phyloP scores from a whole-genome alignment of 345 rosid genomes.

The Passiflora organensis region DNA sequence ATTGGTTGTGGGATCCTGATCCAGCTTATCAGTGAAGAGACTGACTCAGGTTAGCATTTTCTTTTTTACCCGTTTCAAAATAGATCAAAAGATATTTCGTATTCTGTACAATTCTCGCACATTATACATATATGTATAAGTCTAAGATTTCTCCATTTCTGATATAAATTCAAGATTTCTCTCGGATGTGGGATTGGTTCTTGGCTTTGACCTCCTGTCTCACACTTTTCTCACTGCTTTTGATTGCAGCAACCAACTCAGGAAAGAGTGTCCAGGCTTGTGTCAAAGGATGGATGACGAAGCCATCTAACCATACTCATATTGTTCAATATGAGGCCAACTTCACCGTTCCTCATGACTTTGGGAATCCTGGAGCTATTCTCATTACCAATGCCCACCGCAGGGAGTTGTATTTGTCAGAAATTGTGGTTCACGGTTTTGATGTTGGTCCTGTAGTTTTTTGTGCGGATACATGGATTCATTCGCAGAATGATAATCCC shows the following conservation, averaged over 20 bases:
- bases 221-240: slow-evolving; percentile 4
- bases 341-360: slow-evolving; percentile 55
- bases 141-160: no score
- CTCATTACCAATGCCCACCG: slow-evolving; percentile 63
- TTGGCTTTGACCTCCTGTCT: no score
- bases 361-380: slow-evolving; percentile 78
- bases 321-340: slow-evolving; percentile 61
- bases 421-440: slow-evolving; percentile 62
- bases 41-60: slow-evolving; percentile 61
- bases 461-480: slow-evolving; percentile 86
- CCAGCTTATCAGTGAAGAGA: slow-evolving; percentile 75
- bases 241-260: slow-evolving; percentile 51
- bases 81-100: no score
- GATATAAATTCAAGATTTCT: no score
- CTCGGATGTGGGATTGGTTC: no score
- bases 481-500: slow-evolving; percentile 57
- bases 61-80: not conserved
- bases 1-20: slow-evolving; percentile 75
- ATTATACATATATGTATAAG: no score
- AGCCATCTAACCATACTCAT: slow-evolving; percentile 39
- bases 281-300: slow-evolving; percentile 66
- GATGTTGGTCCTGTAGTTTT: slow-evolving; percentile 56
- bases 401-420: slow-evolving; percentile 66
- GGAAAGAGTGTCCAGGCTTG: slow-evolving; percentile 53
- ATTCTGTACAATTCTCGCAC: no score